Conservation (phyloP, 805 yeast species). For the Osmozyma mogii region DNA sequence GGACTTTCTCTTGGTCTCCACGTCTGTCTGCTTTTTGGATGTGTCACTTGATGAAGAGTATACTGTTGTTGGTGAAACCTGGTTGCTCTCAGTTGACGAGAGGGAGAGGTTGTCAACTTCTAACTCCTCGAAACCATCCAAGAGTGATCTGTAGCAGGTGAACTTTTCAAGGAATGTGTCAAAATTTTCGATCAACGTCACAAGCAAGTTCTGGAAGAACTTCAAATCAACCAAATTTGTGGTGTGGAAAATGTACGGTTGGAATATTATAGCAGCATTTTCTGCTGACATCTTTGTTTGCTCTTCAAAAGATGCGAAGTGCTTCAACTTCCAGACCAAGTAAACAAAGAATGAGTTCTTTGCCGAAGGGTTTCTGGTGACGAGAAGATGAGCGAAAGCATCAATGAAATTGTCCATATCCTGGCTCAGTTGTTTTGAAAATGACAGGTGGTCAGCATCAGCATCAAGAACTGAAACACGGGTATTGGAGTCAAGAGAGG, state of each 20-base stretch:
- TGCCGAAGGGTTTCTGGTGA: conserved; percentile 8
- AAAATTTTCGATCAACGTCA: conserved; percentile 12
- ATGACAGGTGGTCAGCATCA: conserved; percentile 2
- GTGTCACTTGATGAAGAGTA: conserved; percentile 9
- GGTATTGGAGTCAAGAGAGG: conserved; percentile 1
- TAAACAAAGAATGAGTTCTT: conserved; percentile 14
- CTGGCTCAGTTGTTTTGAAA: no score
- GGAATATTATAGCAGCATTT: conserved; percentile 24
- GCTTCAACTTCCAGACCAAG: conserved; percentile 10
- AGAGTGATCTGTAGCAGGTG: conserved; percentile 2
- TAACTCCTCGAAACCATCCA: conserved; percentile 7
- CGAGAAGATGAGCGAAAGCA: conserved; percentile 9
- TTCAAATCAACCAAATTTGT: conserved; percentile 10
- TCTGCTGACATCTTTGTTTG: conserved; percentile 21
- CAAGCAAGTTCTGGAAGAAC: conserved; percentile 12
- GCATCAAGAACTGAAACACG: conserved; percentile 1
- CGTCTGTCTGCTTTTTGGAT: conserved; percentile 1
- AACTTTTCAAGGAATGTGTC: conserved; percentile 7
- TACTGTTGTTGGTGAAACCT: conserved; percentile 10
- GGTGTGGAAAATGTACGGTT: conserved; percentile 20
- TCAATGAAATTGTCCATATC: conserved; percentile 4
- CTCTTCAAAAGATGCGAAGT: conserved; percentile 11
- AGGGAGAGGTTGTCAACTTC: conserved; percentile 6
- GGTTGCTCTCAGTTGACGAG: conserved; percentile 5
- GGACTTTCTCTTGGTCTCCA: conserved; percentile 8